phyloP scores from a whole-genome alignment of 75 land plant genomes.

The Picea sitchensis region DNA sequence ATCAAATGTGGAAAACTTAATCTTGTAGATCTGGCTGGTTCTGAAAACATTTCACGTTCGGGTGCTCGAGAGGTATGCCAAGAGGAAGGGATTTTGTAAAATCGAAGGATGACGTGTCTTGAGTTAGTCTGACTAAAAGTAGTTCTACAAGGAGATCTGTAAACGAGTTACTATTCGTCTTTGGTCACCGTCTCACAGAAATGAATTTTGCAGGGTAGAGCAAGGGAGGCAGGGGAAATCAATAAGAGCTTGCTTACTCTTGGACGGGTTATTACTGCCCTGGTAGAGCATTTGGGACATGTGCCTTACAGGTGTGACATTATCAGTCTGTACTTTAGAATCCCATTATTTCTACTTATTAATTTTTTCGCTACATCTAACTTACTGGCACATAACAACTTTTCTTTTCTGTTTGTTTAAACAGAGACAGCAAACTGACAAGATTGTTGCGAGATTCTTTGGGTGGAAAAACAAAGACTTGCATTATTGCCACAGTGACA shows the following conservation, averaged over 20 bases:
- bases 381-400: not conserved
- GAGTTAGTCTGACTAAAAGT: not conserved
- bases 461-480: conserved; percentile 96
- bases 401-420: not conserved
- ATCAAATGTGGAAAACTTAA: conserved; percentile 88
- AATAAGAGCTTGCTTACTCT: conserved; percentile 96
- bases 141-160: not conserved
- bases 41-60: conserved; percentile 80
- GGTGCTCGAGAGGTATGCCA: conserved; percentile 75
- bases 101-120: not conserved
- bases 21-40: conserved; percentile 87
- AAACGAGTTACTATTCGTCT: not conserved
- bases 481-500: conserved; percentile 92
- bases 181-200: not conserved
- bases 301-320: conserved; percentile 79
- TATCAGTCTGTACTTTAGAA: not conserved
- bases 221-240: conserved; percentile 98
- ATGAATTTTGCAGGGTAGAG: conserved; percentile 59
- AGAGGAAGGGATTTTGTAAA: not conserved
- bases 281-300: conserved; percentile 91
- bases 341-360: not conserved
- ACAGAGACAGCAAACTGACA: conserved; percentile 96
- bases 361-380: not conserved
- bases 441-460: conserved; percentile 88
- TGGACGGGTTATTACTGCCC: conserved; percentile 94